A percentile compares a stretch with the other conserved stretches of the same genome.
Conservation (phyloP, 805 yeast genomes). For the Kuraishia hungarica region DNA sequence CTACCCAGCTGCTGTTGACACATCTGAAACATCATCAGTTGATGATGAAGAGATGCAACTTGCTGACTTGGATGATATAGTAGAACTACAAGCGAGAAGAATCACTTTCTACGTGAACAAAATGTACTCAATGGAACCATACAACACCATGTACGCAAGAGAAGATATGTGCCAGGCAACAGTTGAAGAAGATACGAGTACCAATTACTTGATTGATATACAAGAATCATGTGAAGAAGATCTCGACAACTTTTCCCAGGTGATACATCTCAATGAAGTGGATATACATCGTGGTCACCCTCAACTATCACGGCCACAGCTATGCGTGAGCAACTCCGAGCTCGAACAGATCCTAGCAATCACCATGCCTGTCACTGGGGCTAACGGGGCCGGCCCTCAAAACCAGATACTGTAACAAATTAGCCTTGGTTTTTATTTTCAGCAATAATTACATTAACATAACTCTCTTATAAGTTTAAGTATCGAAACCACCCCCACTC, state of each 20-base stretch:
- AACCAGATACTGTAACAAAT: too few relatives aligned
- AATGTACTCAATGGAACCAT: constrained; percentile 21
- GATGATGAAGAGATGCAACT: constrained; percentile 18
- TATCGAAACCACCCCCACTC: too few relatives aligned
- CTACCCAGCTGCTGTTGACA: constrained; percentile 36
- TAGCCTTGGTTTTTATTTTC: not conserved
- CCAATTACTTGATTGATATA: not conserved
- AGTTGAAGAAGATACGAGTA: not conserved
- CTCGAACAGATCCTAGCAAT: not conserved
- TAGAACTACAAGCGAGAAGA: constrained; percentile 44
- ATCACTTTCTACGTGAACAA: constrained; percentile 36
- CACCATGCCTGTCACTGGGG: not conserved
- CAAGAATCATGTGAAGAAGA: not conserved
- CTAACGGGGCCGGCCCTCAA: not conserved
- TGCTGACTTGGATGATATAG: constrained; percentile 34
- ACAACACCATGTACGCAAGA: not conserved
- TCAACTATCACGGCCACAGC: not conserved
- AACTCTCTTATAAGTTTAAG: too few relatives aligned
- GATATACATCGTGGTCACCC: not conserved
- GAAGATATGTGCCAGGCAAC: not conserved
- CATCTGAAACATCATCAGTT: constrained; percentile 11
- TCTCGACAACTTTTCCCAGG: not conserved
- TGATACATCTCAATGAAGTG: not conserved
- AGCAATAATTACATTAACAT: not conserved
- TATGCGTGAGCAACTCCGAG: not conserved